These are phyloP conservation scores for Erysimum cheiranthoides DNA, from an alignment of 345 rosid species.

Conservation along the genomic window DNA sequence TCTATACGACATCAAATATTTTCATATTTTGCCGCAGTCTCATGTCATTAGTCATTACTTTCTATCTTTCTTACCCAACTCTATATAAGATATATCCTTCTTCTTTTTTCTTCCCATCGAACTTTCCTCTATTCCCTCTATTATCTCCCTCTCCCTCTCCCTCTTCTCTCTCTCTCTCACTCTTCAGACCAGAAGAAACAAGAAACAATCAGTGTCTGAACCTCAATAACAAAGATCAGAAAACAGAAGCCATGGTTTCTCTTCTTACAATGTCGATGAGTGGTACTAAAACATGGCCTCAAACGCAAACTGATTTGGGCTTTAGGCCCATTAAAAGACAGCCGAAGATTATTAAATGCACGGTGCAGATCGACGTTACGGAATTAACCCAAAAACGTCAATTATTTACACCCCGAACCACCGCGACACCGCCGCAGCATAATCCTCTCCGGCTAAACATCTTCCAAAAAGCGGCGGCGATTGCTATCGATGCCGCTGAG, in stretches of 20 bases:
- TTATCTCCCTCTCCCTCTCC: background rate
- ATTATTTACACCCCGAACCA: slow-evolving; percentile 33
- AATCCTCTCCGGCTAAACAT: slow-evolving; percentile 57
- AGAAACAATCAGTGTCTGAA: slow-evolving; percentile 16
- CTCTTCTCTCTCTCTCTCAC: slow-evolving; percentile 24
- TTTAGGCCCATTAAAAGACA: slow-evolving; percentile 37
- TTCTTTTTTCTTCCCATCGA: slow-evolving; percentile 30
- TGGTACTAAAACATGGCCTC: slow-evolving; percentile 29
- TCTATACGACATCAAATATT: background rate
- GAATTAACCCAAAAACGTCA: slow-evolving; percentile 33
- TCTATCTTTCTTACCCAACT: slow-evolving; percentile 42
- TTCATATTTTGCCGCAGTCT: slow-evolving; percentile 7
- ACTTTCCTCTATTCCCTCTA: slow-evolving; percentile 22
- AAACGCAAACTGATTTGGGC: slow-evolving; percentile 18
- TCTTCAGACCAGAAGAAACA: slow-evolving; percentile 29
- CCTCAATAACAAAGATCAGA: slow-evolving; percentile 5
- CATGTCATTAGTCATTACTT: background rate
- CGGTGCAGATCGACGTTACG: slow-evolving; percentile 40
- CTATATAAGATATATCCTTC: slow-evolving; percentile 41
- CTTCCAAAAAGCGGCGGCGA: slow-evolving; percentile 68
- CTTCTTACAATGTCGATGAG: slow-evolving; percentile 34
- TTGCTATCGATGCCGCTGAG: slow-evolving; percentile 67
- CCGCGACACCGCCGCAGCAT: slow-evolving; percentile 36
- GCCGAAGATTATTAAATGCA: slow-evolving; percentile 32
- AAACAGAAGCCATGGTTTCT: slow-evolving; percentile 38